phyloP scores from a whole-genome alignment of 306 rosid species.

The Carpinus viminea region DNA sequence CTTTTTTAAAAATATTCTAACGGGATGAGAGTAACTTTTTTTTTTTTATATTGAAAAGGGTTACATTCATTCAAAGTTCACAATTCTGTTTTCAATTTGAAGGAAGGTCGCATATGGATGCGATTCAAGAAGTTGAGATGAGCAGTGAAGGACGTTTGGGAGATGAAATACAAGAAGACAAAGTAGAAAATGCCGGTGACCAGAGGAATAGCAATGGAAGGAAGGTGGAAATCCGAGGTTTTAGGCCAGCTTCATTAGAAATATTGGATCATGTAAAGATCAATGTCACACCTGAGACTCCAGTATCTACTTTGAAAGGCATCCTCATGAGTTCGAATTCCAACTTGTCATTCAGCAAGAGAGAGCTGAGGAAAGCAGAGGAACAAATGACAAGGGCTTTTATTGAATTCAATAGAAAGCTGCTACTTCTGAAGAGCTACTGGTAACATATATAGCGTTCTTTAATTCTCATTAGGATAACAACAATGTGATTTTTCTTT shows the following conservation, averaged over 20 bases:
- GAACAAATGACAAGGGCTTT: conserved; percentile 54
- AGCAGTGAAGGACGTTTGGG: conserved; percentile 29
- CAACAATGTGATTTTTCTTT: background rate
- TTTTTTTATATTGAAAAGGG: too few relatives aligned
- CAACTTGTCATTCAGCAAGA: conserved; percentile 49
- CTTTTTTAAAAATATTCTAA: too few relatives aligned
- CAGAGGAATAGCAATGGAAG: conserved; percentile 2
- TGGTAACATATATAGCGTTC: conserved; percentile 39
- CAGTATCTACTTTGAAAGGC: conserved; percentile 54
- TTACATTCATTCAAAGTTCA: background rate
- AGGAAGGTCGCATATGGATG: conserved; percentile 48
- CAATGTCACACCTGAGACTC: conserved; percentile 59
- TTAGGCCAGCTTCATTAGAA: conserved; percentile 52
- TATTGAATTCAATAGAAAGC: conserved; percentile 62
- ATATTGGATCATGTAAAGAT: conserved; percentile 59
- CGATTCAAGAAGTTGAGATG: conserved; percentile 67
- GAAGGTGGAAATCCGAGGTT: conserved; percentile 9
- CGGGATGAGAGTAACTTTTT: too few relatives aligned
- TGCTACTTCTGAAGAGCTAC: conserved; percentile 61
- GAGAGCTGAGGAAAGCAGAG: conserved; percentile 61
- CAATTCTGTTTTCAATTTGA: conserved; percentile 6
- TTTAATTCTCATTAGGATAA: background rate
- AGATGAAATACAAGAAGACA: conserved; percentile 29
- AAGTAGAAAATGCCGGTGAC: conserved; percentile 15
- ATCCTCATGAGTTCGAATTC: conserved; percentile 37